A percentile compares a stretch with the other conserved stretches of the same genome.
These are phyloP conservation scores for Kazachstania viticola DNA, from an alignment of 805 yeast genomes.

Conservation along the genomic window DNA sequence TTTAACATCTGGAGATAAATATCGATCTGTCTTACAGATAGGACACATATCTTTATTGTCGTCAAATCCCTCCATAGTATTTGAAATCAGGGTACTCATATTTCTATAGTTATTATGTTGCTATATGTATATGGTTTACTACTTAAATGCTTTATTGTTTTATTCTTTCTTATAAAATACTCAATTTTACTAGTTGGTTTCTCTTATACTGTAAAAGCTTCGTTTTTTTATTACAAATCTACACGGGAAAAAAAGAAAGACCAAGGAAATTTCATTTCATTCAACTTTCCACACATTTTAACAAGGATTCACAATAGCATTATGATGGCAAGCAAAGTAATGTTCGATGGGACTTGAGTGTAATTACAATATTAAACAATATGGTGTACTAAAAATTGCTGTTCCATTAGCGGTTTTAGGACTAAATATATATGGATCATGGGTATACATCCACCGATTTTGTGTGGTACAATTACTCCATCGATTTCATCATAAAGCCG, in stretches of 20 bases:
- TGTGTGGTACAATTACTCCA: conserved; percentile 27
- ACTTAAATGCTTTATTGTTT: too few relatives aligned
- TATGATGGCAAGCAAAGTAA: too few relatives aligned
- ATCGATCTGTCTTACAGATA: conserved; percentile 89
- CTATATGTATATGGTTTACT: too few relatives aligned
- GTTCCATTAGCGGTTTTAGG: conserved; percentile 2
- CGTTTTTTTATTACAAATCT: too few relatives aligned
- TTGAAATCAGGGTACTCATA: conserved; percentile 1
- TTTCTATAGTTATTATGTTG: too few relatives aligned
- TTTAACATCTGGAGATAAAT: conserved; percentile 84
- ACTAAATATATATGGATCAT: conserved; percentile 30
- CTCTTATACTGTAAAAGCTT: too few relatives aligned
- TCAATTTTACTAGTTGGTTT: too few relatives aligned
- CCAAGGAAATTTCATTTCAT: too few relatives aligned
- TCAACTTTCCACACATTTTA: too few relatives aligned
- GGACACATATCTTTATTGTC: conserved; percentile 83
- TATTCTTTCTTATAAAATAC: too few relatives aligned
- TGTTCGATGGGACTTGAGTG: neutral
- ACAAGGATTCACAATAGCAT: too few relatives aligned
- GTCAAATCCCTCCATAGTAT: conserved; percentile 32
- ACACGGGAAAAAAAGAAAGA: too few relatives aligned
- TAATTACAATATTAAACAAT: neutral
- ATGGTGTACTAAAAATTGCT: neutral
- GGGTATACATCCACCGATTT: conserved; percentile 34
- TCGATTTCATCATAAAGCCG: conserved; percentile 6